phyloP scores from a whole-genome alignment of 1,284 basidiomycete species.

The Fomitopsis betulina region DNA sequence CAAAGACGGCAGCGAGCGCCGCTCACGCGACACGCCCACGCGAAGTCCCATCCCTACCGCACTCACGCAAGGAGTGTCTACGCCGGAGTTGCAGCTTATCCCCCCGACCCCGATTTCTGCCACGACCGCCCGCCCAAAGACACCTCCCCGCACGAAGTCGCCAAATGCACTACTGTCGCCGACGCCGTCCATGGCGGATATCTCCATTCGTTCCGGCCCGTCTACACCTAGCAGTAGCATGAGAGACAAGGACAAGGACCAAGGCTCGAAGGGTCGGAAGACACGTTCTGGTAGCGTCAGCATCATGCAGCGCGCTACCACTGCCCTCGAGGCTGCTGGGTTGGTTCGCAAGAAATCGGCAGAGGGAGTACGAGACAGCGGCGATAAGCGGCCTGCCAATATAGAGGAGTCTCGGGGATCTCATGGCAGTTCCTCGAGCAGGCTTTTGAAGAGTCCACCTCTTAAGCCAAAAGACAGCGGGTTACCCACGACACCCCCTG shows the following conservation, averaged over 20 bases:
- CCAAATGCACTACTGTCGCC: slow-evolving; percentile 51
- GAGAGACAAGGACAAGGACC: slow-evolving; percentile 39
- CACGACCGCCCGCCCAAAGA: slow-evolving; percentile 36
- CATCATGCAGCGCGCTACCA: slow-evolving; percentile 91
- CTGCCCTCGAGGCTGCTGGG: slow-evolving; percentile 77
- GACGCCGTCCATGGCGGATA: slow-evolving; percentile 49
- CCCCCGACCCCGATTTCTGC: slow-evolving; percentile 67
- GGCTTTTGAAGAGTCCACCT: slow-evolving; percentile 66
- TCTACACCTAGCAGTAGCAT: slow-evolving; percentile 59
- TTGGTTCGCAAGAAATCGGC: slow-evolving; percentile 76
- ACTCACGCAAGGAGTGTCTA: slow-evolving; percentile 24
- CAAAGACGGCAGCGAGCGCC: neutral
- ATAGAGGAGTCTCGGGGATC: slow-evolving; percentile 60
- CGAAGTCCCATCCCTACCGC: slow-evolving; percentile 19
- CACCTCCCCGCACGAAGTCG: slow-evolving; percentile 51
- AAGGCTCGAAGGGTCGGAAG: slow-evolving; percentile 54
- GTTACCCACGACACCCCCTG: slow-evolving; percentile 42
- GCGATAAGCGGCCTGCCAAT: slow-evolving; percentile 39
- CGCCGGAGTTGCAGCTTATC: slow-evolving; percentile 63
- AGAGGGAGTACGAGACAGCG: slow-evolving; percentile 63
- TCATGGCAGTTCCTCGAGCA: slow-evolving; percentile 55
- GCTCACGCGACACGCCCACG: neutral
- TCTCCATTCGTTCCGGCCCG: slow-evolving; percentile 51
- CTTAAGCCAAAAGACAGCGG: slow-evolving; percentile 47
- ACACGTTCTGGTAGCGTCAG: slow-evolving; percentile 80